Percentiles rank a stretch among this genome's conserved stretches.
phyloP scores from a whole-genome alignment of 1,139 yeast genomes.

The Kodamaea plutei region DNA sequence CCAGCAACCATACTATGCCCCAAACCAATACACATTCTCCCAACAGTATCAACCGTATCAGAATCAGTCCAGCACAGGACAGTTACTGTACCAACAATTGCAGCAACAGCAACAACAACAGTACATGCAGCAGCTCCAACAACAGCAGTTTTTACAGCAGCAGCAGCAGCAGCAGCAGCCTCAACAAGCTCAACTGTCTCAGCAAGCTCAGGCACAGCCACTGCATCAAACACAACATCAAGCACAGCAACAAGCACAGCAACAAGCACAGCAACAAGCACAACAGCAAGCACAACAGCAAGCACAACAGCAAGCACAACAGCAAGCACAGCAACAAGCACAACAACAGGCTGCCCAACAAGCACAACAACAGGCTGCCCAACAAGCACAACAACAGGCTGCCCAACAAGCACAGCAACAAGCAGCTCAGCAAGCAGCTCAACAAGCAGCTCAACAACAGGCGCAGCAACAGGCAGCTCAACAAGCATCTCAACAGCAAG shows the following conservation, averaged over 20 bases:
- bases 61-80: constrained; percentile 9
- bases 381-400: constrained; percentile 14
- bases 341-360: constrained; percentile 7
- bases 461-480: constrained; percentile 13
- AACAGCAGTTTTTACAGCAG: constrained; percentile 10
- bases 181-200: constrained; percentile 8
- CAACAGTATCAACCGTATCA: constrained; percentile 17
- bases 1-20: constrained; percentile 19
- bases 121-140: constrained; percentile 10
- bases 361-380: constrained; percentile 16
- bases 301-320: constrained; percentile 4
- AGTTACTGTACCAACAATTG: constrained; percentile 10
- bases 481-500: constrained; percentile 1
- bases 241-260: constrained; percentile 13
- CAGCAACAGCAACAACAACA: constrained; percentile 13
- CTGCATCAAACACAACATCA: constrained; percentile 8
- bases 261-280: constrained; percentile 1
- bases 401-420: constrained; percentile 14
- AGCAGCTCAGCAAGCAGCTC: constrained; percentile 16
- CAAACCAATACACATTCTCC: constrained; percentile 17
- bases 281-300: constrained; percentile 10
- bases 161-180: constrained; percentile 7
- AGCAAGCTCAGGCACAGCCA: constrained; percentile 5
- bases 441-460: constrained; percentile 18
- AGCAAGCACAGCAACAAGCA: constrained; percentile 4